Evolutionary conservation across 1,284 basidiomycete genomes (phyloP), one percentile per base, ranked within the genome.

Genomic region (Taiwanofungus camphoratus): DNA sequence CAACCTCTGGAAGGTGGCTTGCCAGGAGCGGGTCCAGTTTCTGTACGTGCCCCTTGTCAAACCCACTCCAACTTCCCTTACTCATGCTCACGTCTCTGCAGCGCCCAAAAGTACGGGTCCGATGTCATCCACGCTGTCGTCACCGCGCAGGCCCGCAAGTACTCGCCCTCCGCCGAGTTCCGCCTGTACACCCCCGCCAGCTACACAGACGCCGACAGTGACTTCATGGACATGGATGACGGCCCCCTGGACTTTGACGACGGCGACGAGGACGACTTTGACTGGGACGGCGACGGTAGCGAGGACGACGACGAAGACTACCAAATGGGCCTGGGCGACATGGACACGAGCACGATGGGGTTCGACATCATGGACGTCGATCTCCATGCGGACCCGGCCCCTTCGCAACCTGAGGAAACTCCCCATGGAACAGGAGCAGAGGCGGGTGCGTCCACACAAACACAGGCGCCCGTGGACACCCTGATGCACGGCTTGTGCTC

Each of bases 291-390:
- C 18, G 46, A 48, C 27, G 26, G 13, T 22, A 42, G 41, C 42
- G 36, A 23, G 11, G 34, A 36, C 9, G 35, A 39, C 20, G 41
- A 44, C 18, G 41, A 39, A 13, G 37, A 35, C 18, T 26, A 41
- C 12, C 21, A 24, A 16, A 19, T 18, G 23, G 41, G 33, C n/a
- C 23, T 31, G 15, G 35, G 16, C 15, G 42, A 31, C 9, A 32
- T 15, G 27, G 15, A 29, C 26, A 29, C n/a, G 26, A n/a, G 30
- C 19, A 22, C 23, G 39, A 36, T 15, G 24, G 8, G 21, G 26
- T 39, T 31, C 3, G 30, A 45, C n/a, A 32, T 42, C 20, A 46
- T 46, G 45, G 24, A 42, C 32, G 40, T 46, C 18, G 45, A 41
- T 29, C 9, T n/a, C n/a, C n/a, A n/a, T n/a, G n/a, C n/a, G n/a